Percentiles rank a stretch among this genome's conserved stretches.
Conservation (phyloP, 177 flowering plant species). For the Tripterygium wilfordii region DNA sequence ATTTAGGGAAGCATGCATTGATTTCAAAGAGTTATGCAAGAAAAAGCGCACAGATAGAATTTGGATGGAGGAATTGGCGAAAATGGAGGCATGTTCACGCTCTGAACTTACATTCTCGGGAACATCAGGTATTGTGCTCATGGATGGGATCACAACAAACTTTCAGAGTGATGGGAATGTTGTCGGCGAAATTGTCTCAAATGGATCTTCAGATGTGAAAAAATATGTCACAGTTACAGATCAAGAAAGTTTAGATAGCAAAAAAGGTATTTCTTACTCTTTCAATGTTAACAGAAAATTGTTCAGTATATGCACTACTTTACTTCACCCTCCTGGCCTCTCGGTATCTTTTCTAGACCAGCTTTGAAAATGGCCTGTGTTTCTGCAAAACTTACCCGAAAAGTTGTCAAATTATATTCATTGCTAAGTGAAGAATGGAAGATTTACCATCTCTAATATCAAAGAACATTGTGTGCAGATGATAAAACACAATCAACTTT, state of each 20-base stretch:
- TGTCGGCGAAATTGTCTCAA: constrained; percentile 8
- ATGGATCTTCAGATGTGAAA: constrained; percentile 31
- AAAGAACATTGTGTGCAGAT: constrained; percentile 16
- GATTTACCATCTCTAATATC: constrained; percentile 5
- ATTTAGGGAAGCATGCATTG: constrained; percentile 71
- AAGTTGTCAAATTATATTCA: background rate
- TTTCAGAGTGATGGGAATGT: constrained; percentile 12
- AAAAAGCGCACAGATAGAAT: constrained; percentile 55
- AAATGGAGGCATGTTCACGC: constrained; percentile 46
- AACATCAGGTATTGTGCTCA: constrained; percentile 54
- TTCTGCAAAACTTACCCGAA: too few relatives aligned
- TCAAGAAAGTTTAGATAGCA: constrained; percentile 31
- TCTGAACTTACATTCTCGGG: constrained; percentile 46
- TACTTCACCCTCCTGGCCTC: too few relatives aligned
- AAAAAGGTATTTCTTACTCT: constrained; percentile 25
- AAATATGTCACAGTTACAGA: constrained; percentile 26
- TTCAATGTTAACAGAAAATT: background rate
- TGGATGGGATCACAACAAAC: constrained; percentile 32
- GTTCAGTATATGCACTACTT: too few relatives aligned
- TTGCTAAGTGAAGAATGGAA: too few relatives aligned
- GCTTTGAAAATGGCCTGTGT: too few relatives aligned
- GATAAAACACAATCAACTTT: constrained; percentile 21
- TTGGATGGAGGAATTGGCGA: constrained; percentile 79
- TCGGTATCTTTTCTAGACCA: too few relatives aligned
- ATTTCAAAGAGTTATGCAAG: constrained; percentile 57